Evolutionary conservation across 164 flowering plant species (phyloP), one percentile per base, ranked within the genome.

Genomic region (Hamamelis virginiana): DNA sequence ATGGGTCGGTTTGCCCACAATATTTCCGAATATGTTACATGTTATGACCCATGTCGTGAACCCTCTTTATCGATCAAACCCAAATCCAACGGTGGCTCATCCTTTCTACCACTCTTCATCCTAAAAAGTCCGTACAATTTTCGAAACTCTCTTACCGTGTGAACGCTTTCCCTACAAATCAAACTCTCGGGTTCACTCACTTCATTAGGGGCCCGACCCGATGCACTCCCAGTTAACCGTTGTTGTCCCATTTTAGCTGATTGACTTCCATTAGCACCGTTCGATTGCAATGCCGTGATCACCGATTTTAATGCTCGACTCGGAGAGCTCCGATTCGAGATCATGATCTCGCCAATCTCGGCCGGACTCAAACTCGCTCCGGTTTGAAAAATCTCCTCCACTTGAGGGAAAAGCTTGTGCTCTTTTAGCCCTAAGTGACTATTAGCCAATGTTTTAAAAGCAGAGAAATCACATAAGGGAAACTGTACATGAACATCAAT

Each of bases 401-500:
- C 90, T 57, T 88, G 91, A 0, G 89, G 81, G 66, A 93, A 93
- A 16, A 91, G 85, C 74, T 86, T 91, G 76, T 93, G 98, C 27
- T 91, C 98, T 68, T 87, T 93, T 15, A 91, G 50, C n/a, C 97
- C 98, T 51, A 93, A 73, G 69, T 91, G 86, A 66, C 80, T 91
- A 22, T 25, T 80, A 0, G 98, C 94, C 12, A 93, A 67, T 1
- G 74, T 78, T 67, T 88, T 91, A 68, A 93, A 93, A 0, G 86
- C 81, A 0, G 83, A 61, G 72, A 88, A 93, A 75, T 91, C 92
- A 57, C 97, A 93, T 1, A 77, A 61, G 1, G 96, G 94, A 65
- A 93, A 89, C 15, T 88, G 76, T 12, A 93, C 69, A 51, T 90
- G 97, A 14, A 88, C 96, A 61, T 94, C 98, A 38, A 94, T 76